phyloP scores from a whole-genome alignment of 2,329 filamentous ascomycete species.

The Sclerotiophoma versabilis region DNA sequence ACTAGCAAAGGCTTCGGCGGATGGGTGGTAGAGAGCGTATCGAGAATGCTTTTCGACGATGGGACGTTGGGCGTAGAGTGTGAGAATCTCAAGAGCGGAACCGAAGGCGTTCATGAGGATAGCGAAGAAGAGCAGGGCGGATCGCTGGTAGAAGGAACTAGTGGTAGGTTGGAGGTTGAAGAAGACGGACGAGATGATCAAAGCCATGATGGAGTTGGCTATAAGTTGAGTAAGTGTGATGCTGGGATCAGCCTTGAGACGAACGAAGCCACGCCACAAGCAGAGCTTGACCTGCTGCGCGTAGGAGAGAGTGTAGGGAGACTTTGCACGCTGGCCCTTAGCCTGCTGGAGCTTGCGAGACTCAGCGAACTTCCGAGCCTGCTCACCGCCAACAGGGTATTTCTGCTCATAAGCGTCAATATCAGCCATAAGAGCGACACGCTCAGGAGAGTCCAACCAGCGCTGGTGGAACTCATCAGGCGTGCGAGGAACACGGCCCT shows the following conservation, averaged over 20 bases:
- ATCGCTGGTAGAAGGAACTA: conserved; percentile 77
- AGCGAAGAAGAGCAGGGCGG: conserved; percentile 85
- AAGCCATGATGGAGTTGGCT: conserved; percentile 76
- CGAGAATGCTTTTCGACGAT: conserved; percentile 90
- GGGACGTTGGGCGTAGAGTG: conserved; percentile 84
- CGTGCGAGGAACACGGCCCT: conserved; percentile 56
- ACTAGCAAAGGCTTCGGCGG: conserved; percentile 83
- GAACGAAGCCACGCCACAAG: conserved; percentile 79
- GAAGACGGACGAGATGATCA: conserved; percentile 83
- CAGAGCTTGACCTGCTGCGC: conserved; percentile 79
- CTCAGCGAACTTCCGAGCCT: conserved; percentile 54
- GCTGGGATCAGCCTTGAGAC: conserved; percentile 78
- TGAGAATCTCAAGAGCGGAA: conserved; percentile 82
- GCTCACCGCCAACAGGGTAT: conserved; percentile 55
- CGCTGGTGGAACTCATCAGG: conserved; percentile 58
- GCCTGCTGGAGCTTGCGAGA: conserved; percentile 57
- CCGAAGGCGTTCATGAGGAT: conserved; percentile 86
- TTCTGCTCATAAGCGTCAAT: conserved; percentile 57
- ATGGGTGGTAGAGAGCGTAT: conserved; percentile 89
- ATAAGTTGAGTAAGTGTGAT: conserved; percentile 72
- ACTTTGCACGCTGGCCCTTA: conserved; percentile 65
- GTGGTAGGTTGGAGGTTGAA: conserved; percentile 74
- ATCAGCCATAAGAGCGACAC: conserved; percentile 52
- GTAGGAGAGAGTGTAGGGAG: conserved; percentile 84
- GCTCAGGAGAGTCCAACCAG: conserved; percentile 63